Base-by-base conservation (phyloP, 805 yeast genomes). In the Schwanniomyces sp. region DNA sequence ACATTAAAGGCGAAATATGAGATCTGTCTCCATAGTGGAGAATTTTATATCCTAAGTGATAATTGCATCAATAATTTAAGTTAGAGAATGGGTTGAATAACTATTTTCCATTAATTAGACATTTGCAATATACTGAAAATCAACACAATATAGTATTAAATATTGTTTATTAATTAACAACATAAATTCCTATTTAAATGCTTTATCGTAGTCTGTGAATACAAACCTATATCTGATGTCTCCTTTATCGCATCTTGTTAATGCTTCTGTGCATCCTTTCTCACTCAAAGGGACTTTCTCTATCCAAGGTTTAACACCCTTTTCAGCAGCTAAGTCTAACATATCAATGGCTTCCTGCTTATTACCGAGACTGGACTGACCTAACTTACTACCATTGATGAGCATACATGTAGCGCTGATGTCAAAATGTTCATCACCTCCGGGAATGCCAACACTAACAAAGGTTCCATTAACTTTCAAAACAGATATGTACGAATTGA, bases 171-270 rank as follows among this genome's bases (percentile, higher is more conserved):
- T n/a, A n/a, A n/a, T n/a, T n/a, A n/a, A n/a, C n/a, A n/a, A n/a
- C 24, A 21, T 21, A 21, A 21, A 21, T 21, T 21, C 24, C 24
- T 21, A 21, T 21, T 21, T 21, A 21, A 21, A 32, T 2, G 36
- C 42, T 59, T 78, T 69, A 56, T 81, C 79, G 63, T 69, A 82
- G 16, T 80, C 81, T 46, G 78, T 76, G 52, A 85, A 69, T 7
- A 84, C 84, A 57, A 80, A 81, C 90, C 90, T 78, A 64, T 83
- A 85, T 55, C 78, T 77, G 40, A 82, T 82, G 50, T 82, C 83
- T 57, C 84, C 82, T 17, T 65, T 52, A 47, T 77, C 74, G 46
- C 81, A 72, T 61, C 80, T 78, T 38, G 76, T 74, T 61, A 84
- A 74, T 2, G 83, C 88, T 54, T 75, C 69, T 32, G 75, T 70